Percentiles rank a stretch among this genome's conserved stretches.
Evolutionary conservation across 345 rosid genomes (phyloP).

Genomic region (Aethionema arabicum): DNA sequence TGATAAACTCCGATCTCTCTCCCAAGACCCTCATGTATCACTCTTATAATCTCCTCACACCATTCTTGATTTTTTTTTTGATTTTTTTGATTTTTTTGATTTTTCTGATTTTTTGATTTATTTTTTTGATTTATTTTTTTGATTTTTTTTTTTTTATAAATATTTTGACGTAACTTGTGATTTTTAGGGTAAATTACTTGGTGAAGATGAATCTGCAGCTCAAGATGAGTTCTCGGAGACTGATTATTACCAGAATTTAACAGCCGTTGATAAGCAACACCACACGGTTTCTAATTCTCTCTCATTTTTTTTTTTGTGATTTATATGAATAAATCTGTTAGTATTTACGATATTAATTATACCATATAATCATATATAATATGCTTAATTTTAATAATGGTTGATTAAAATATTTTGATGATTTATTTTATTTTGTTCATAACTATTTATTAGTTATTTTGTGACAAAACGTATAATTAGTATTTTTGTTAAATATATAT

Average conservation of each 20-base stretch:
- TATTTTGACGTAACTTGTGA: not conserved
- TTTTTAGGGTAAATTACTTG: conserved; percentile 36
- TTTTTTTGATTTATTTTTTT: no score
- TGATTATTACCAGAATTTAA: conserved; percentile 53
- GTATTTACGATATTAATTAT: no score
- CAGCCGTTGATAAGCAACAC: conserved; percentile 66
- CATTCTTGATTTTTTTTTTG: not conserved
- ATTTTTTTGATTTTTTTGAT: no score
- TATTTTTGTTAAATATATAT: no score
- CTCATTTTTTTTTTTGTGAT: not conserved
- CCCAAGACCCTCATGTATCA: conserved; percentile 47
- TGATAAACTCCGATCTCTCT: conserved; percentile 56
- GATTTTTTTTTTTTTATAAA: not conserved
- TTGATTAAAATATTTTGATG: no score
- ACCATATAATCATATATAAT: no score
- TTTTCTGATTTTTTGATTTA: no score
- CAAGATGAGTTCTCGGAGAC: conserved; percentile 66
- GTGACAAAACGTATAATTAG: no score
- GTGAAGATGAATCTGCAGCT: conserved; percentile 25
- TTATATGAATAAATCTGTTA: no score
- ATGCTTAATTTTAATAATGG: no score
- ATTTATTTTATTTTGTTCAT: no score
- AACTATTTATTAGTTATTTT: no score
- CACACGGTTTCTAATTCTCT: conserved; percentile 46
- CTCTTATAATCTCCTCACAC: not conserved